These are phyloP conservation scores for Exophiala lecanii-corni DNA, from an alignment of 2,329 filamentous ascomycete genomes.

Conservation along the genomic window DNA sequence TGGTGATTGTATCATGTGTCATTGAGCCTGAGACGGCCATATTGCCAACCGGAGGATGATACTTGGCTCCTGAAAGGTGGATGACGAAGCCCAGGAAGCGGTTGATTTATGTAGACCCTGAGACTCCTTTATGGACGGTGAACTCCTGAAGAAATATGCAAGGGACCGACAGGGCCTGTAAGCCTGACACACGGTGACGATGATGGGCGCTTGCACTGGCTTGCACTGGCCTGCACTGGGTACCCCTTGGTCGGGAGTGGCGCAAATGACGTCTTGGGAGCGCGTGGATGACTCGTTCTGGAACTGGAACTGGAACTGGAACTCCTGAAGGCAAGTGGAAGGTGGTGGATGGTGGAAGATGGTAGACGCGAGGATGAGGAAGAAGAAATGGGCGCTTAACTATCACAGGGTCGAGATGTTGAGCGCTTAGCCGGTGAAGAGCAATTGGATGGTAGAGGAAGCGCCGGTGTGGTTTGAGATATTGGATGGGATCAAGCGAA, in stretches of 20 bases:
- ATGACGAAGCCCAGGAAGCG: too few relatives aligned
- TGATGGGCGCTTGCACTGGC: slow-evolving; percentile 8
- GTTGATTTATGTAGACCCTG: slow-evolving; percentile 12
- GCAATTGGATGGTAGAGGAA: background rate
- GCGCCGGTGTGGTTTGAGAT: background rate
- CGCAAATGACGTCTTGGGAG: slow-evolving; percentile 9
- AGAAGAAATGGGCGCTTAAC: background rate
- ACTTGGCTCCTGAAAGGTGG: background rate
- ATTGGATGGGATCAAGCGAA: slow-evolving; percentile 10
- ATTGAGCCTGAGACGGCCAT: slow-evolving; percentile 6
- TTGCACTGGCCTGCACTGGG: background rate
- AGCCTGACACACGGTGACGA: slow-evolving; percentile 5
- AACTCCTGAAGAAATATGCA: slow-evolving; percentile 11
- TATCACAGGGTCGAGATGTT: too few relatives aligned
- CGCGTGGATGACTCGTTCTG: background rate
- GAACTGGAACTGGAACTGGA: background rate
- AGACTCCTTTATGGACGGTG: background rate
- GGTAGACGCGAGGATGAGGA: background rate
- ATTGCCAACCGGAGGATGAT: background rate
- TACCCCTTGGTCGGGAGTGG: slow-evolving; percentile 7
- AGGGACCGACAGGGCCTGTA: slow-evolving; percentile 8
- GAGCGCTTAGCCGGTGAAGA: background rate
- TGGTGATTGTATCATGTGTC: background rate
- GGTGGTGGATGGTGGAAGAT: background rate
- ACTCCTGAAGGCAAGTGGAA: background rate